A percentile compares a stretch with the other conserved stretches of the same genome.
Conservation (phyloP, 1,284 basidiomycete species). For the Papiliotrema laurentii region DNA sequence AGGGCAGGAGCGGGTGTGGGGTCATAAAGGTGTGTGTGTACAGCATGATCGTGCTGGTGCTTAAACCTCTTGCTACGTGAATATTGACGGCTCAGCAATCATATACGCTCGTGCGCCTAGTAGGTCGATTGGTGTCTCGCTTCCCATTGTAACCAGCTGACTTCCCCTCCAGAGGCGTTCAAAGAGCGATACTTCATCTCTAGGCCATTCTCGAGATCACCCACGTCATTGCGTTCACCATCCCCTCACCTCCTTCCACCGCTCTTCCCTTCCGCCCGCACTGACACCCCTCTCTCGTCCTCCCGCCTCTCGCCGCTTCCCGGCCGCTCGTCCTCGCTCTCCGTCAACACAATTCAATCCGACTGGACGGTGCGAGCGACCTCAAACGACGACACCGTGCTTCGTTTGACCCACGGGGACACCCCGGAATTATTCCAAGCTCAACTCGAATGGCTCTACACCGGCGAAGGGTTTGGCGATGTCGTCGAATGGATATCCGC, state of each 20-base stretch:
- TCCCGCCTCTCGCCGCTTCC: slow-evolving; percentile 4
- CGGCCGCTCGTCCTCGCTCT: slow-evolving; percentile 17
- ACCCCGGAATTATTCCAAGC: slow-evolving; percentile 73
- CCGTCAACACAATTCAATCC: slow-evolving; percentile 19
- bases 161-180: slow-evolving; percentile 59
- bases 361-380: slow-evolving; percentile 26
- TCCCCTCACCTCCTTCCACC: slow-evolving; percentile 16
- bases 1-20: slow-evolving; percentile 49
- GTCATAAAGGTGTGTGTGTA: slow-evolving; percentile 40
- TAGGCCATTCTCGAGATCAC: slow-evolving; percentile 41
- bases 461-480: slow-evolving; percentile 63
- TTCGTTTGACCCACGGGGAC: slow-evolving; percentile 59
- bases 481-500: slow-evolving; percentile 88
- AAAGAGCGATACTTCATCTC: slow-evolving; percentile 69
- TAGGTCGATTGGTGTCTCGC: no score
- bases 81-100: slow-evolving; percentile 58
- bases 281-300: slow-evolving; percentile 16
- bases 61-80: background rate
- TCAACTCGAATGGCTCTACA: slow-evolving; percentile 63
- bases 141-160: no score
- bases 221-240: slow-evolving; percentile 15
- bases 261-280: slow-evolving; percentile 7
- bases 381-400: background rate
- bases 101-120: slow-evolving; percentile 85
- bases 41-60: background rate